Percentiles rank a stretch among this genome's conserved stretches.
Conservation (phyloP, 1,284 basidiomycete genomes). For the Amylostereum areolatum region DNA sequence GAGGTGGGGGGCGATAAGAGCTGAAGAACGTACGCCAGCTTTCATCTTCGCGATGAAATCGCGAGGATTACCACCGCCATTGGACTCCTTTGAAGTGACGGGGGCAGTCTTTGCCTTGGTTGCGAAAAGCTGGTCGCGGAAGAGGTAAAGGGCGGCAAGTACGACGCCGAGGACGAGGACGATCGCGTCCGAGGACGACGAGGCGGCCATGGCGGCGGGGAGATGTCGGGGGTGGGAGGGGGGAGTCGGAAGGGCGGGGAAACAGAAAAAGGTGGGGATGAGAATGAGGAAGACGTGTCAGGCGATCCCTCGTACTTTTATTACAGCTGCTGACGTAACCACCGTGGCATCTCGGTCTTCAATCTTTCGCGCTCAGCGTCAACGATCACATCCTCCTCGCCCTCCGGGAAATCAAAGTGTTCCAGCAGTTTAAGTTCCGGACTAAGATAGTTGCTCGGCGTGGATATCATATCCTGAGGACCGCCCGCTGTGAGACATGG, state of each 20-base stretch:
- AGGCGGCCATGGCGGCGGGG: conserved; percentile 35
- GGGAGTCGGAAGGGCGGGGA: conserved; percentile 9
- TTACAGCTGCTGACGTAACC: too few species aligned
- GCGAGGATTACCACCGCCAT: conserved; percentile 75
- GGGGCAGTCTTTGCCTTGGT: conserved; percentile 53
- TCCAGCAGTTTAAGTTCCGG: too few species aligned
- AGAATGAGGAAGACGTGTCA: conserved; percentile 6
- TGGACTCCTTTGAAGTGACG: conserved; percentile 38
- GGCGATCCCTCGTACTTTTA: background rate
- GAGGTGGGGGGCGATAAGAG: conserved; percentile 9
- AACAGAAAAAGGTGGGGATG: conserved; percentile 2
- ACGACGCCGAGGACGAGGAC: conserved; percentile 66
- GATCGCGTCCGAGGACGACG: conserved; percentile 56
- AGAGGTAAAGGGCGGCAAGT: conserved; percentile 71
- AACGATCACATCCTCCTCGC: too few species aligned
- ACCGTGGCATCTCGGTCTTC: background rate
- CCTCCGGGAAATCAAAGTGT: too few species aligned
- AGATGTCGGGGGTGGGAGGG: conserved; percentile 29
- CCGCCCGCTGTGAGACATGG: too few species aligned
- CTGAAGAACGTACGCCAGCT: conserved; percentile 59
- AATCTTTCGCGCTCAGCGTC: background rate
- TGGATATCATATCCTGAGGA: too few species aligned
- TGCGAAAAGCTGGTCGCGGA: conserved; percentile 69
- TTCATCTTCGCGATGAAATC: conserved; percentile 92
- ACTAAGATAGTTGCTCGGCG: too few species aligned